A percentile compares a stretch with the other conserved stretches of the same genome.
Evolutionary conservation across 257 asterid species (phyloP).

Genomic region (Cynanchum wilfordii): DNA sequence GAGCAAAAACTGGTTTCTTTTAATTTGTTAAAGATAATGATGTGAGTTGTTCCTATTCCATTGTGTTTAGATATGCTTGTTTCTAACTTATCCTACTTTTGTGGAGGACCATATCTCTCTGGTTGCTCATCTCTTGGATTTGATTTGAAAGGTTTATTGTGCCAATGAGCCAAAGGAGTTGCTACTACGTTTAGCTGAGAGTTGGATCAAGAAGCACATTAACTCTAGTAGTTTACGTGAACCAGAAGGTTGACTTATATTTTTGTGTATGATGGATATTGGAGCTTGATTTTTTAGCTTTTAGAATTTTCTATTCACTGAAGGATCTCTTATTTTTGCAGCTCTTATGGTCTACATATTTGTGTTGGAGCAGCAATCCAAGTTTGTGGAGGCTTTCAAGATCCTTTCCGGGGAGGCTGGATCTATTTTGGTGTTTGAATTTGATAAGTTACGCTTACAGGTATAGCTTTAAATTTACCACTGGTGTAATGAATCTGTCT

Average conservation of each 20-base stretch:
- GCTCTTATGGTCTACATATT: slow-evolving; percentile 86
- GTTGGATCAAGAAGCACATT: slow-evolving; percentile 90
- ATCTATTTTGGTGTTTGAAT: slow-evolving; percentile 90
- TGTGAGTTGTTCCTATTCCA: neutral
- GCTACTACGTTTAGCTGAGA: slow-evolving; percentile 81
- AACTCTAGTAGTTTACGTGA: slow-evolving; percentile 87
- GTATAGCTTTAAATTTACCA: slow-evolving; percentile 40
- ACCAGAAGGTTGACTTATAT: slow-evolving; percentile 67
- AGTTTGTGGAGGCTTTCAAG: slow-evolving; percentile 79
- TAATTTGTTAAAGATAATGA: neutral
- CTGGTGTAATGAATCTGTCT: too few species aligned
- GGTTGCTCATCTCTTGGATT: slow-evolving; percentile 24
- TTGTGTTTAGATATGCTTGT: neutral
- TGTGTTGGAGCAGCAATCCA: slow-evolving; percentile 81
- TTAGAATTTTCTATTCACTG: slow-evolving; percentile 22
- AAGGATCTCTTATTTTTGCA: slow-evolving; percentile 48
- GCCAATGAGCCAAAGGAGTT: slow-evolving; percentile 80
- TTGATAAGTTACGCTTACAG: slow-evolving; percentile 83
- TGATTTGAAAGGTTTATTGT: slow-evolving; percentile 59
- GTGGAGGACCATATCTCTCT: slow-evolving; percentile 2
- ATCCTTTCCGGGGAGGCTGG: slow-evolving; percentile 84
- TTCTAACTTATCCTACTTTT: neutral
- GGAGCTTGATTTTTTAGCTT: slow-evolving; percentile 12
- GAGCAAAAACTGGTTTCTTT: neutral
- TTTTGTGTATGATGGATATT: slow-evolving; percentile 13